Evolutionary conservation across 169 alveolate species (phyloP).

Genomic region (Plasmodium chabaudi): DNA sequence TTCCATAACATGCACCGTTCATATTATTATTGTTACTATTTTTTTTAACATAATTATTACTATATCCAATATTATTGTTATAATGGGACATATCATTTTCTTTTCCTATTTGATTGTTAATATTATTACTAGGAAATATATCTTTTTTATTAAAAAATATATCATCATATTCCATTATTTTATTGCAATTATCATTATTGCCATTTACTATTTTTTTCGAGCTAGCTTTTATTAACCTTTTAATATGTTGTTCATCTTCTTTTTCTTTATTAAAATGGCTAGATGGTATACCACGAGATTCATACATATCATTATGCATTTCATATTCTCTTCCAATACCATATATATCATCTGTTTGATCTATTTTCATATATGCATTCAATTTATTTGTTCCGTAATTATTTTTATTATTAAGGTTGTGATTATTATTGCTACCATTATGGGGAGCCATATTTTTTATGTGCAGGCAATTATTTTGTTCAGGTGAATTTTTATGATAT

Average conservation of each 20-base stretch:
- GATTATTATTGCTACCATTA: too few relatives aligned
- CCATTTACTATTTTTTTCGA: slow-evolving; percentile 16
- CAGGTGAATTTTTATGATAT: background rate
- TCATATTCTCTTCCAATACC: background rate
- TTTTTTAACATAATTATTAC: background rate
- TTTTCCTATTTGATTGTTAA: background rate
- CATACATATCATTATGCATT: background rate
- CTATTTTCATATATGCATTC: background rate
- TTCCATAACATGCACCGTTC: background rate
- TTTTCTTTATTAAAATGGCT: background rate
- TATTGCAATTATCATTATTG: background rate
- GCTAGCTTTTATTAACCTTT: background rate
- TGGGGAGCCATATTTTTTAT: background rate
- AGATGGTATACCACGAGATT: background rate
- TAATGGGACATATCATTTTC: background rate
- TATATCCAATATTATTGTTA: background rate
- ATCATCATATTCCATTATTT: slow-evolving; percentile 1
- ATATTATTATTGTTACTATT: slow-evolving; percentile 8
- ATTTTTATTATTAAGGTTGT: too few relatives aligned
- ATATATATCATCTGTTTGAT: background rate
- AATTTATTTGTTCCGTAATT: too few relatives aligned
- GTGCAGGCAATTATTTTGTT: background rate
- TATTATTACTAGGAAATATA: background rate
- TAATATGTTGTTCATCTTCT: slow-evolving; percentile 20
- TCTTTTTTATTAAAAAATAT: slow-evolving; percentile 8